Evolutionary conservation across 1,284 basidiomycete species (phyloP).

Genomic region (Phlebopus sp.): DNA sequence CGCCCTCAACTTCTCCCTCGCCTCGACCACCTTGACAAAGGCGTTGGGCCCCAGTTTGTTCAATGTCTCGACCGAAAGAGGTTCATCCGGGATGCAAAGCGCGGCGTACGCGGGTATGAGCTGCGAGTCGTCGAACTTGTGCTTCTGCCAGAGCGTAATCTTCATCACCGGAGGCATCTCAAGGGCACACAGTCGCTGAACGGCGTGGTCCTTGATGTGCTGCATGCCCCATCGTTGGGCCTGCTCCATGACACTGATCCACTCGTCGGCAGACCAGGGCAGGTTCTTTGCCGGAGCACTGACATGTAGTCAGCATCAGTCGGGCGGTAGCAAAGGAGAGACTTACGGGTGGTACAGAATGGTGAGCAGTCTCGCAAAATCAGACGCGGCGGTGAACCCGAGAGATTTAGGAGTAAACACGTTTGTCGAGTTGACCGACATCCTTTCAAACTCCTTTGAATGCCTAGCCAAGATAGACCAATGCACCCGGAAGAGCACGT

Average conservation of each 20-base stretch:
- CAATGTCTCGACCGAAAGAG: slow-evolving; percentile 32
- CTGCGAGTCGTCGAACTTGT: slow-evolving; percentile 30
- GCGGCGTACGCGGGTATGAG: slow-evolving; percentile 31
- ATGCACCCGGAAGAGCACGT: background rate
- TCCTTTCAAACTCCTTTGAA: background rate
- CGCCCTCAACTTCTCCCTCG: slow-evolving; percentile 20
- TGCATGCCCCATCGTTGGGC: slow-evolving; percentile 22
- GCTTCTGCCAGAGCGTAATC: slow-evolving; percentile 36
- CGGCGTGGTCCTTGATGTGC: slow-evolving; percentile 14
- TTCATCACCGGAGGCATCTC: slow-evolving; percentile 35
- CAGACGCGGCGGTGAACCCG: background rate
- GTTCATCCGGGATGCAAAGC: slow-evolving; percentile 31
- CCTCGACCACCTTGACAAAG: slow-evolving; percentile 33
- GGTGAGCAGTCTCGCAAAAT: slow-evolving; percentile 1
- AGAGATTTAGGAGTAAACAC: background rate
- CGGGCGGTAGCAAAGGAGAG: background rate
- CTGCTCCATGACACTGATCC: slow-evolving; percentile 22
- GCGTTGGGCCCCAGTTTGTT: slow-evolving; percentile 32
- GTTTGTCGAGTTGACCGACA: background rate
- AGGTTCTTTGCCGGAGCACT: background rate
- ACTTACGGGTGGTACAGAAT: slow-evolving; percentile 2
- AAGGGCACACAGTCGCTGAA: slow-evolving; percentile 24
- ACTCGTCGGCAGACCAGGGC: slow-evolving; percentile 11
- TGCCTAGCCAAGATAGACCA: slow-evolving; percentile 1
- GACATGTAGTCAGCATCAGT: background rate